phyloP scores from a whole-genome alignment of 1,284 basidiomycete species.

The Inonotus obliquus region DNA sequence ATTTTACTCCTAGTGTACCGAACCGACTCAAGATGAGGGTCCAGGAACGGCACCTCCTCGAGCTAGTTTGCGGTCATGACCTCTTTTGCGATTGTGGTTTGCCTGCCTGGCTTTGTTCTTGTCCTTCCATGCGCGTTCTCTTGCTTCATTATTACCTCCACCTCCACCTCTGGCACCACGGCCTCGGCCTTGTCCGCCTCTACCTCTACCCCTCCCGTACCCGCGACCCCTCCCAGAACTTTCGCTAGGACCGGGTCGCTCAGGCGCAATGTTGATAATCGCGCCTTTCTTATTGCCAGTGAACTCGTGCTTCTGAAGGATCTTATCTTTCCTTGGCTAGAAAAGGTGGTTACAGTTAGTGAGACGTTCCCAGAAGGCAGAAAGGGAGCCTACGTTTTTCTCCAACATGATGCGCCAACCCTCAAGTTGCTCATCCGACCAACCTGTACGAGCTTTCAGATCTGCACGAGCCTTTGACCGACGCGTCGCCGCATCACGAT shows the following conservation, averaged over 20 bases:
- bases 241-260: background rate
- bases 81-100: conserved; percentile 63
- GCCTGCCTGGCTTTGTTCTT: conserved; percentile 60
- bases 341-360: background rate
- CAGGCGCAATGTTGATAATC: background rate
- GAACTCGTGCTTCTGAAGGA: conserved; percentile 71
- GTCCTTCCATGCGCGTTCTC: conserved; percentile 63
- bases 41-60: conserved; percentile 26
- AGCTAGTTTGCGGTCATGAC: conserved; percentile 75
- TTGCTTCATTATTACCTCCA: conserved; percentile 29
- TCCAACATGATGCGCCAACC: conserved; percentile 88
- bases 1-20: background rate
- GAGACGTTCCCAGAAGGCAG: background rate
- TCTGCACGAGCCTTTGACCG: conserved; percentile 60
- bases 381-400: conserved; percentile 54
- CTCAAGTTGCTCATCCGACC: conserved; percentile 79
- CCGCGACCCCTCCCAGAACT: background rate
- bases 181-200: conserved; percentile 33
- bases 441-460: conserved; percentile 63
- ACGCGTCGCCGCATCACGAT: conserved; percentile 68
- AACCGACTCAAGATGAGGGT: conserved; percentile 2
- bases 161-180: conserved; percentile 34
- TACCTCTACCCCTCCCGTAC: conserved; percentile 21
- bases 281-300: conserved; percentile 46
- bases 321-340: conserved; percentile 70